phyloP scores from a whole-genome alignment of 2,329 filamentous ascomycete genomes.

The Aureobasidium musti region DNA sequence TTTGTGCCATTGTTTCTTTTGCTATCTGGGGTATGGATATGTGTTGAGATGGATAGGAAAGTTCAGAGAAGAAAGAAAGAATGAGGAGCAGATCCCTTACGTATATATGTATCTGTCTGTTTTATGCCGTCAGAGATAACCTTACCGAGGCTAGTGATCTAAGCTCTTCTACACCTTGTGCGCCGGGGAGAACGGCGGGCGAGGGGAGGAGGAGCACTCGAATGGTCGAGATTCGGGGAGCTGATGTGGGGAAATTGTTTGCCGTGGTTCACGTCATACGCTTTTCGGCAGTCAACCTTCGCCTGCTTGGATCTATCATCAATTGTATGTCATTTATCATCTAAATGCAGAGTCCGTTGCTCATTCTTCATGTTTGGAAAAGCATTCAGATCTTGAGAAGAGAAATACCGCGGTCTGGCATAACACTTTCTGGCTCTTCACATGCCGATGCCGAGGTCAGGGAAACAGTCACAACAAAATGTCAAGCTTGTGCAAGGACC shows the following conservation, averaged over 20 bases:
- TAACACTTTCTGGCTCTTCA: neutral
- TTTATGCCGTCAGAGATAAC: conserved; percentile 19
- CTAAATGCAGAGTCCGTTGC: neutral
- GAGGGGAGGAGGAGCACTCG: conserved; percentile 17
- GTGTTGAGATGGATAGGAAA: neutral
- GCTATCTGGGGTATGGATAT: neutral
- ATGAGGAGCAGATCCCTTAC: conserved; percentile 15
- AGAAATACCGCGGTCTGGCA: neutral
- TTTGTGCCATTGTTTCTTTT: conserved; percentile 32
- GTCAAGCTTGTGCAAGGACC: conserved; percentile 25
- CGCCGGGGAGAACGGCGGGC: conserved; percentile 24
- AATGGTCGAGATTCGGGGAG: neutral
- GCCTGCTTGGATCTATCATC: neutral
- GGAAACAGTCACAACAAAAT: conserved; percentile 9
- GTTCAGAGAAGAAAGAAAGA: conserved; percentile 8
- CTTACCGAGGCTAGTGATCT: conserved; percentile 27
- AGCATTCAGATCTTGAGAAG: neutral
- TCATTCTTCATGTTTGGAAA: neutral
- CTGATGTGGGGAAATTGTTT: conserved; percentile 21
- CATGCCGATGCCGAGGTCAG: conserved; percentile 28
- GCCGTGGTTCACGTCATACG: conserved; percentile 22
- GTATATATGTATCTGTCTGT: conserved; percentile 27
- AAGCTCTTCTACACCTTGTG: conserved; percentile 11
- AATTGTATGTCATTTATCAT: neutral
- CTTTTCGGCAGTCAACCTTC: neutral